Base-by-base conservation (phyloP, 345 rosid genomes). In the Eucalyptus caleyi region DNA sequence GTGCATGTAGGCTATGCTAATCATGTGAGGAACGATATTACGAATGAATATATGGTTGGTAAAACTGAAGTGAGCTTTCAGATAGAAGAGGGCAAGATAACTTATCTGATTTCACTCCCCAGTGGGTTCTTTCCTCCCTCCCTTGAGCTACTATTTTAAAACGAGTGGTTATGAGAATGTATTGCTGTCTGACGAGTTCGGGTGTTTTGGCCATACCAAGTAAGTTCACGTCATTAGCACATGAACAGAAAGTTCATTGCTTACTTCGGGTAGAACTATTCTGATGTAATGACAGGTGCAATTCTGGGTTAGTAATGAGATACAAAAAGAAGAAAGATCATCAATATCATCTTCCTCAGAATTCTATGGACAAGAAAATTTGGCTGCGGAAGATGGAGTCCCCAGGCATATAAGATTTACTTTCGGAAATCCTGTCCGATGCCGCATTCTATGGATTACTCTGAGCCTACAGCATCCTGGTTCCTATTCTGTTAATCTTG, bases 301-400 rank as follows among this genome's bases (percentile, higher is more conserved):
- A 95, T 94, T 97, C 88, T 97, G 99, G 99, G 98, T 95, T 23
- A 94, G 99, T 93, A 95, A 94, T 91, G 94, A 94, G 89, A 95
- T 97, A 89, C 92, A 96, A 88, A 95, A 91, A 93, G 98, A 97
- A 94, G 98, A 94, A 89, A 95, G 98, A 92, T 92, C 98, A 32
- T 90, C 94, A 60, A 89, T 92, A 87, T 90, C 91, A 59, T 95
- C 97, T 88, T 96, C 98, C 56, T 89, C 98, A 49, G 99, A 97
- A 90, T 88, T 94, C 40, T 94, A 89, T 90, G 99, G 99, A 88
- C 97, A 96, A 89, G 99, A 95, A 92, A 94, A 91, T 50, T 88
- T 91, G 32, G 91, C 89, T 51, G 90, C 90, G 86, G 94, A 92
- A 85, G 91, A 94, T 91, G 89, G 91, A 93, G 93, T 93, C 83